Base-by-base conservation (phyloP, 768 basidiomycete genomes). In the Rickenella mellea region DNA sequence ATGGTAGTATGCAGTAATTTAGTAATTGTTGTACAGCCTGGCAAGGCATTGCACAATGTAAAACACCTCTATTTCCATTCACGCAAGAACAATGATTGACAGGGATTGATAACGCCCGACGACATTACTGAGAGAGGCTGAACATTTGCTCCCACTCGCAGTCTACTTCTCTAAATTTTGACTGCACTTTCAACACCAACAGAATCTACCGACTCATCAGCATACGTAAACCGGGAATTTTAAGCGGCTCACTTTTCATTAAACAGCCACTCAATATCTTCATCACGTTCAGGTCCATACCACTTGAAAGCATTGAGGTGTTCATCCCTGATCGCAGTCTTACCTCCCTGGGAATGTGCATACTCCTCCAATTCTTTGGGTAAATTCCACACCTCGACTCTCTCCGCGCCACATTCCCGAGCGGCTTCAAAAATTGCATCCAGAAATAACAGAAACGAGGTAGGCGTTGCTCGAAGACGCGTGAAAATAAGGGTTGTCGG, bases 321-420 rank as follows among this genome's bases (percentile, higher is more conserved):
- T 26, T 64, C 66, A 4, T 54, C 49, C 29, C 73, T 58, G 31
- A 58, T 50, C 32, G 51, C 39, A 0, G 56, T 65, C 29, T 33
- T 48, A 0, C 64, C 68, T 5, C 65, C 62, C 3, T 61, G 44
- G 17, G 46, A 49, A n/a, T 41, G 35, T 1, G 60, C 64, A 7
- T 49, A 42, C 2, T 43, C 40, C 36, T 52, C 30, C 24, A 76
- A 47, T 12, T 67, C 47, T 10, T 45, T 28, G 1, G 67, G 59
- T 22, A 75, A 41, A 46, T 69, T 69, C 68, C 74, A 77, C 4
- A 69, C 53, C 45, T 76, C 76, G 22, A 78, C 52, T 25, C 43
- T 60, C 17, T 55, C 49, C 39, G 70, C 51, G 4, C 58, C 58
- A 42, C 59, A 47, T 26, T 58, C 52, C 30, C 44, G 51, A 15